Evolutionary conservation across 768 basidiomycete species (phyloP).

Genomic region (Gyrodon lividus): DNA sequence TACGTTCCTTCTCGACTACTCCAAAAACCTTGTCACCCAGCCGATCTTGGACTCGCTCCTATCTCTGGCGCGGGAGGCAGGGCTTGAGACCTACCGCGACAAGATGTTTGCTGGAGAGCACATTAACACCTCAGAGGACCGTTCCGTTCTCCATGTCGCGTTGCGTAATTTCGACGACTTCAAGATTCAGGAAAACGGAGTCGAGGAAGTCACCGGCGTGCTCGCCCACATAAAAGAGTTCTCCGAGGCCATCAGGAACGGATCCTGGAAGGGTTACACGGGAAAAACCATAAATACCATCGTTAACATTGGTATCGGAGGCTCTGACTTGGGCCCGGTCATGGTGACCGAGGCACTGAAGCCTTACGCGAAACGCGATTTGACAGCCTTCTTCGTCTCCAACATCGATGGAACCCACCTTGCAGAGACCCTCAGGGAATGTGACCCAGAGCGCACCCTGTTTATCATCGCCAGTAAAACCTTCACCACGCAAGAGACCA

Average conservation of each 20-base stretch:
- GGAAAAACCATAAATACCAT: slow-evolving; percentile 92
- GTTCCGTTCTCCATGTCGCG: slow-evolving; percentile 94
- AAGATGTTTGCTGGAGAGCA: slow-evolving; percentile 95
- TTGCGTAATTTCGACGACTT: slow-evolving; percentile 80
- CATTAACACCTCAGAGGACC: slow-evolving; percentile 98
- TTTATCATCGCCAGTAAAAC: slow-evolving; percentile 99
- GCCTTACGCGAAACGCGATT: slow-evolving; percentile 84
- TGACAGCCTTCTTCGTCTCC: slow-evolving; percentile 86
- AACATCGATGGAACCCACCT: slow-evolving; percentile 99
- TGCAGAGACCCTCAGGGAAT: slow-evolving; percentile 77
- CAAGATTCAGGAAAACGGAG: slow-evolving; percentile 77
- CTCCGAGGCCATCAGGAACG: slow-evolving; percentile 78
- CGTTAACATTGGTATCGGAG: slow-evolving; percentile 99
- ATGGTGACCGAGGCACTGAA: slow-evolving; percentile 99
- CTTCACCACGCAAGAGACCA: slow-evolving; percentile 99
- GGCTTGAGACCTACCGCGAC: slow-evolving; percentile 81
- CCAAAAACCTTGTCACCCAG: slow-evolving; percentile 92
- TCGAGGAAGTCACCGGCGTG: slow-evolving; percentile 78
- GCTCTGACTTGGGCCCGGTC: slow-evolving; percentile 95
- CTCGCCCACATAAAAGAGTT: slow-evolving; percentile 92
- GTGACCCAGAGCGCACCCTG: slow-evolving; percentile 88
- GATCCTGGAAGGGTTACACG: slow-evolving; percentile 95
- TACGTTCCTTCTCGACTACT: slow-evolving; percentile 91
- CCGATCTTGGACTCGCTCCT: slow-evolving; percentile 79
- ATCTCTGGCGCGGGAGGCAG: slow-evolving; percentile 79